Conservation (phyloP, 768 basidiomycete species). For the Kwoniella bestiolae region DNA sequence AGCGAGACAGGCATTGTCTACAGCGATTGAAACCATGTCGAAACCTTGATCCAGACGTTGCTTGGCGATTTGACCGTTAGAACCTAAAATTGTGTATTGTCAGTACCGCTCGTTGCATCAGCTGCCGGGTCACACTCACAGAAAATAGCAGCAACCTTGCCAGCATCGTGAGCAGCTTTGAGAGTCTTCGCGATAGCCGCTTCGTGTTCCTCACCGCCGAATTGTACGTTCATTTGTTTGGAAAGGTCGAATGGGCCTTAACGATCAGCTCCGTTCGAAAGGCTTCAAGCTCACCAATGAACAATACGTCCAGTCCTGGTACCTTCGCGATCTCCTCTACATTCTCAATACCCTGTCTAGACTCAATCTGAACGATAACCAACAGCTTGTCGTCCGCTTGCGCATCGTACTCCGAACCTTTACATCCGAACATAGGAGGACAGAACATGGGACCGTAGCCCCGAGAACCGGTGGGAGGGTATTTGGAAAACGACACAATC, state of each 20-base stretch:
- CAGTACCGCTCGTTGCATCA: background rate
- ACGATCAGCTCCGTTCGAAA: background rate
- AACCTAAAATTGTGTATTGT: slow-evolving; percentile 17
- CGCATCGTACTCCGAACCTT: slow-evolving; percentile 47
- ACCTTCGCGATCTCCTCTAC: slow-evolving; percentile 55
- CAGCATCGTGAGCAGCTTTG: slow-evolving; percentile 53
- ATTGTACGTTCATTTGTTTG: slow-evolving; percentile 51
- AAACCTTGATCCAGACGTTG: slow-evolving; percentile 49
- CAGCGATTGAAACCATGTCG: slow-evolving; percentile 51
- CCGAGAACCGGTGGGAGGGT: slow-evolving; percentile 55
- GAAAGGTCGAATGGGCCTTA: slow-evolving; percentile 56
- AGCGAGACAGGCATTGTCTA: slow-evolving; percentile 22
- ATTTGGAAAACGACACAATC: slow-evolving; percentile 54
- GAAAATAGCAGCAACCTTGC: slow-evolving; percentile 56
- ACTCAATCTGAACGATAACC: slow-evolving; percentile 58
- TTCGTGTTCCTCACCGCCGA: slow-evolving; percentile 54
- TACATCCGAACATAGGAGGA: slow-evolving; percentile 47
- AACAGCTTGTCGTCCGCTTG: slow-evolving; percentile 51
- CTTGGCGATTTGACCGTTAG: slow-evolving; percentile 42
- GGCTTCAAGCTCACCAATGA: slow-evolving; percentile 45
- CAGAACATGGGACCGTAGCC: slow-evolving; percentile 58
- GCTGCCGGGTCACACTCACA: slow-evolving; percentile 36
- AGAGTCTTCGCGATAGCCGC: slow-evolving; percentile 55
- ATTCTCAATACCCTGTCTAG: slow-evolving; percentile 50
- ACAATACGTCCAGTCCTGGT: slow-evolving; percentile 55